phyloP scores from a whole-genome alignment of 2,329 filamentous ascomycete genomes.

The Lachnellula willkommii region DNA sequence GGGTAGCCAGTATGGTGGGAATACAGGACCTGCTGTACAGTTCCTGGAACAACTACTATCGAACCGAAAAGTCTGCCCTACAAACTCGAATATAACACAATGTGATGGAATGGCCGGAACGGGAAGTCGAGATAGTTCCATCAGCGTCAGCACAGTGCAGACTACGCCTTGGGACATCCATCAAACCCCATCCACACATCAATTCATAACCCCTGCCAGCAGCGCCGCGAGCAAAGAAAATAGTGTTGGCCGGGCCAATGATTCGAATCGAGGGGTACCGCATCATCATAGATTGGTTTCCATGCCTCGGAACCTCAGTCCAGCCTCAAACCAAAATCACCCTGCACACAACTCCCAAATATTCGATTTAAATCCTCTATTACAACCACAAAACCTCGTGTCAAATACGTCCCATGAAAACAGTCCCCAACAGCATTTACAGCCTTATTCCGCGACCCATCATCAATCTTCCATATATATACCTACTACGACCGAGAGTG shows the following conservation, averaged over 20 bases:
- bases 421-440: constrained; percentile 15
- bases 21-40: constrained; percentile 20
- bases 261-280: constrained; percentile 4
- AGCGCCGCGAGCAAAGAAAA: constrained; percentile 18
- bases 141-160: constrained; percentile 20
- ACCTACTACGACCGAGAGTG: constrained; percentile 6
- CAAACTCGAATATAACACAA: constrained; percentile 9
- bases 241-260: constrained; percentile 10
- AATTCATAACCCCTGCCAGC: constrained; percentile 22
- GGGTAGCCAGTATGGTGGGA: constrained; percentile 6
- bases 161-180: constrained; percentile 22
- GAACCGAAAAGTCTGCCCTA: constrained; percentile 20
- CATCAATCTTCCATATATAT: constrained; percentile 16
- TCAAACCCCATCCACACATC: constrained; percentile 12
- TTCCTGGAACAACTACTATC: constrained; percentile 26
- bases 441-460: constrained; percentile 11
- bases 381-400: background rate
- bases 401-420: background rate
- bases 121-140: constrained; percentile 22
- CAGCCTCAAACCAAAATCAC: constrained; percentile 9
- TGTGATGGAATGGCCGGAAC: background rate
- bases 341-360: constrained; percentile 14
- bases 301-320: constrained; percentile 14
- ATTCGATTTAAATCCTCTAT: constrained; percentile 15
- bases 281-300: constrained; percentile 15